These are phyloP conservation scores for Dendrobium huoshanense DNA, from an alignment of 106 monocot genomes.

Conservation along the genomic window DNA sequence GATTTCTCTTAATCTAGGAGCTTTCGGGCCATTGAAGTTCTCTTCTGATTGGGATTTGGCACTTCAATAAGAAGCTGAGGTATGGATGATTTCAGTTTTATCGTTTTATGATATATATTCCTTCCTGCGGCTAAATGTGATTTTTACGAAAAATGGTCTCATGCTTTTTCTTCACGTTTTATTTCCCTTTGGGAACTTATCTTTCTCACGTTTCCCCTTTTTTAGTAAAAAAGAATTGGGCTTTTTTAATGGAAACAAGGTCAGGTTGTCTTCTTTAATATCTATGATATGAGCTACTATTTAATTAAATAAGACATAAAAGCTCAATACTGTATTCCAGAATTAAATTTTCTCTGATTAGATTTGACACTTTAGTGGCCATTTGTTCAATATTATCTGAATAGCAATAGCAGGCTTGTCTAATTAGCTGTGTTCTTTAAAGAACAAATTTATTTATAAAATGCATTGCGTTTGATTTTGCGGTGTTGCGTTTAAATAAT, in stretches of 20 bases:
- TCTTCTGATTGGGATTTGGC: not conserved
- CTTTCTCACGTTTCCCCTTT: not conserved
- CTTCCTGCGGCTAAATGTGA: not conserved
- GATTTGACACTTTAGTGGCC: not conserved
- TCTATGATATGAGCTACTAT: too few relatives aligned
- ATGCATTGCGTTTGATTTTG: too few relatives aligned
- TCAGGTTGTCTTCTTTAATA: too few relatives aligned
- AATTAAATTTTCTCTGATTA: not conserved
- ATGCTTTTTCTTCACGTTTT: not conserved
- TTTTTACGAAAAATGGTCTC: not conserved
- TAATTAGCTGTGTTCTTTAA: not conserved
- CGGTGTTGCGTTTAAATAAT: too few relatives aligned
- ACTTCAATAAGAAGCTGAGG: not conserved
- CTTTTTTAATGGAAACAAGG: not conserved
- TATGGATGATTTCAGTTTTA: not conserved
- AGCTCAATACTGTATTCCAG: not conserved
- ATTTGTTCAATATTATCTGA: not conserved
- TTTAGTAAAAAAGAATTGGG: not conserved
- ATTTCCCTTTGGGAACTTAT: not conserved
- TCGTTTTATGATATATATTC: not conserved
- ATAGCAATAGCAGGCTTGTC: not conserved
- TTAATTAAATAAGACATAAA: not conserved
- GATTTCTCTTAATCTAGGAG: not conserved
- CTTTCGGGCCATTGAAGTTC: not conserved
- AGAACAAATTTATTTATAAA: not conserved